These are phyloP conservation scores for Diaporthe helianthi DNA, from an alignment of 2,329 filamentous ascomycete genomes.

Conservation along the genomic window DNA sequence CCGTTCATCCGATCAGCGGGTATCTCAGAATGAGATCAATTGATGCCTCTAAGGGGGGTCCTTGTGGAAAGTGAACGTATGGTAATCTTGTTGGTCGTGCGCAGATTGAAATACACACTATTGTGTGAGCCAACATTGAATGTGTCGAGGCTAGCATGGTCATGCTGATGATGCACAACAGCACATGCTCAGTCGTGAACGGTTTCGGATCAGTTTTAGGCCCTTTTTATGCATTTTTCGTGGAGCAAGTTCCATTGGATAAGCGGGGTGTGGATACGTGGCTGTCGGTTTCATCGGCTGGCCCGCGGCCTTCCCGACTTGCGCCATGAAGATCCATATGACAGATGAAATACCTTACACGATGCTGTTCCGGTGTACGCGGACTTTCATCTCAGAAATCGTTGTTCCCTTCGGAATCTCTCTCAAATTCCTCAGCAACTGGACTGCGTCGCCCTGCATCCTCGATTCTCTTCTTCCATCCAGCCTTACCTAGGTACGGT, in stretches of 20 bases:
- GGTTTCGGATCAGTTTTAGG: slow-evolving; percentile 31
- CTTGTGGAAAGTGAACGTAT: not conserved
- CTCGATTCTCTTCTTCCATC: not conserved
- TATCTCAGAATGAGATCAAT: too few relatives aligned
- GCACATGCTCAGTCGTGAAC: slow-evolving; percentile 15
- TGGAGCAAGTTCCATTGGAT: slow-evolving; percentile 1
- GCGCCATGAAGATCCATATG: slow-evolving; percentile 17
- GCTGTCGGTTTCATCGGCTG: not conserved
- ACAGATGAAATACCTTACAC: slow-evolving; percentile 13
- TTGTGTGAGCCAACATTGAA: not conserved
- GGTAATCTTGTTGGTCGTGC: not conserved
- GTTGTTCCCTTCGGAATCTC: not conserved
- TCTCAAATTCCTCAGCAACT: not conserved
- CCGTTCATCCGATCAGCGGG: not conserved
- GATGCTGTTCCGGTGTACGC: slow-evolving; percentile 2
- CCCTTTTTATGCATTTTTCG: not conserved
- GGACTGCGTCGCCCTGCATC: not conserved
- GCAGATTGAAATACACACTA: not conserved
- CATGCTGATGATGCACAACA: slow-evolving; percentile 21
- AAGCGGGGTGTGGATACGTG: slow-evolving; percentile 21
- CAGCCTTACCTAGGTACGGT: not conserved
- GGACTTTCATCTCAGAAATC: not conserved
- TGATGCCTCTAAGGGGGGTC: not conserved
- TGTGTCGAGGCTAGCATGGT: not conserved
- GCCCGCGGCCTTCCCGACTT: slow-evolving; percentile 1